Evolutionary conservation across 2,329 filamentous ascomycete species (phyloP), one percentile per base, ranked within the genome.

Genomic region (Fusarium gaditjirri): DNA sequence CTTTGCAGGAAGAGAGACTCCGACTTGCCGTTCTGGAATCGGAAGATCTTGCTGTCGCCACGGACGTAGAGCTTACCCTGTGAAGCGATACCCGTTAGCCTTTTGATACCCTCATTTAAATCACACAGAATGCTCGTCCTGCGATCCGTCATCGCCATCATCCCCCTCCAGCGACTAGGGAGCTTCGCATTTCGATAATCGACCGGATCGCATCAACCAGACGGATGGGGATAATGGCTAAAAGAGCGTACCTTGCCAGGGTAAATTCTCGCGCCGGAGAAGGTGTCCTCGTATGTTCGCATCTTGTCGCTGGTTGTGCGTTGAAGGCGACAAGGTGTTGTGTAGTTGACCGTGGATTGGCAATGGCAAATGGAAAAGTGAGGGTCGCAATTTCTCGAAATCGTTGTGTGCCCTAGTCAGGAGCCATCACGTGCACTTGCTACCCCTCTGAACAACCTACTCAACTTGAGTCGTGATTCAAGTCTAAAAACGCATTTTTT

Each of bases 1-100:
- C 96, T 95, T 91, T 99, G 96, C 81, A 98, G 94, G 92, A 99
- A 99, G 79, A 99, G 94, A 79, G 94, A 97, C 89, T 99, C 96
- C 87, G 94, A 95, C 90, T 99, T 99, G 90, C 96, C 94, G 88
- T 97, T 98, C 88, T 97, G 94, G 93, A 99, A 99, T 85, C 96
- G 95, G 93, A 99, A 99, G 90, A 98, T 92, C 91, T 98, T 99
- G 94, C 93, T 97, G 91, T 99, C 96, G 84, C 95, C 95, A 87
- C 96, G 94, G 91, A 99, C 89, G 90, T 95, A 99, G 89, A 99
- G 93, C 91, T 98, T 98, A 90, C 96, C 96, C 96, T 98, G 84
- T 83, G 70, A 74, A 65, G 43, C 57, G 65, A 74, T 70, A 68
- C 33, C 65, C 49, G 76, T 82, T 78, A 82, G 80, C 75, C 70